Percentiles rank a stretch among this genome's conserved stretches.
Conservation (phyloP, 2,329 filamentous ascomycete genomes). For the Penicillium fuscoglaucum region DNA sequence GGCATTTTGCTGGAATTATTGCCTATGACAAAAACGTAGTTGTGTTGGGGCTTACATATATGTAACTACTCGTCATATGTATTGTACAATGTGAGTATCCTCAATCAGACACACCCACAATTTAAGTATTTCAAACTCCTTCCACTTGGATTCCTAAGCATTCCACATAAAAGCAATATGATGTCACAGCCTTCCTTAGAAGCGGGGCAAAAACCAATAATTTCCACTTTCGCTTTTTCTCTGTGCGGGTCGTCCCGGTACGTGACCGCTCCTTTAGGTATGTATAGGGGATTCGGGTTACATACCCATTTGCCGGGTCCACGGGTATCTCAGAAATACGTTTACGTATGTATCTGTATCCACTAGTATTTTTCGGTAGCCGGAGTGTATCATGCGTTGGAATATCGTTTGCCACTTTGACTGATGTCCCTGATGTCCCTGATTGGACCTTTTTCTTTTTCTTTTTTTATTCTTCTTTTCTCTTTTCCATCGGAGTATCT, state of each 20-base stretch:
- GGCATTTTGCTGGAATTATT: not conserved
- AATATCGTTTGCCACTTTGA: not conserved
- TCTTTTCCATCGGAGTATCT: not conserved
- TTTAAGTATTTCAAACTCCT: not conserved
- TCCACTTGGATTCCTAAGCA: not conserved
- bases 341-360: not conserved
- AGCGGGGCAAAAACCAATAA: not conserved
- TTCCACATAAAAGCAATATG: not conserved
- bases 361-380: slow-evolving; percentile 1
- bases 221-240: not conserved
- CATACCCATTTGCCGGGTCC: not conserved
- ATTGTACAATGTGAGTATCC: too few species aligned
- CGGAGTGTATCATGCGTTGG: not conserved
- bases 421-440: not conserved
- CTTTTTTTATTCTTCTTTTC: not conserved
- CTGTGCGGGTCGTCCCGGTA: slow-evolving; percentile 25
- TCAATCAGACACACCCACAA: not conserved
- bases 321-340: not conserved
- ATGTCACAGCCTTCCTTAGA: slow-evolving; percentile 1
- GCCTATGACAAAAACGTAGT: not conserved
- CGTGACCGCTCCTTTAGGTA: slow-evolving; percentile 6
- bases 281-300: not conserved
- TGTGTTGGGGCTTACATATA: too few species aligned
- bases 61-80: not conserved
- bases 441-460: not conserved